These are phyloP conservation scores for Fusarium tupiense DNA, from an alignment of 2,329 filamentous ascomycete genomes.

Conservation along the genomic window DNA sequence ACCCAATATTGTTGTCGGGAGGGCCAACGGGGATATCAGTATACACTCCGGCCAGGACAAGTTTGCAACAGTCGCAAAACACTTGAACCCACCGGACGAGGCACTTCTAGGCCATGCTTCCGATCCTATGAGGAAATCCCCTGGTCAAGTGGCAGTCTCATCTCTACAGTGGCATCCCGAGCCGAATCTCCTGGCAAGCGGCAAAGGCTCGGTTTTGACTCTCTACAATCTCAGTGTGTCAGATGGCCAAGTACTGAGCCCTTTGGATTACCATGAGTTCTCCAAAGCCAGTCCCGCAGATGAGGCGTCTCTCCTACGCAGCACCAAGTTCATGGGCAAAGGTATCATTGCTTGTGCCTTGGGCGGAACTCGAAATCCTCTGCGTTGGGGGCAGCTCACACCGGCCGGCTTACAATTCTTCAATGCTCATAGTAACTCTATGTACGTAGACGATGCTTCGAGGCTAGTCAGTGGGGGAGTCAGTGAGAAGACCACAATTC, in stretches of 20 bases:
- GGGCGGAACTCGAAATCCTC: constrained; percentile 53
- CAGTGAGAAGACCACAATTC: constrained; percentile 52
- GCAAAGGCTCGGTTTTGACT: constrained; percentile 44
- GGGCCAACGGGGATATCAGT: constrained; percentile 60
- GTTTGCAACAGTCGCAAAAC: constrained; percentile 42
- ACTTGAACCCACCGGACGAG: constrained; percentile 27
- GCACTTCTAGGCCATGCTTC: constrained; percentile 6
- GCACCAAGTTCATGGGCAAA: constrained; percentile 57
- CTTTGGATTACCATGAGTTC: constrained; percentile 43
- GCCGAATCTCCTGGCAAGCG: constrained; percentile 44
- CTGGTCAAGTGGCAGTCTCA: constrained; percentile 45
- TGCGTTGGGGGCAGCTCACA: constrained; percentile 58
- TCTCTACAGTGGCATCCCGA: constrained; percentile 49
- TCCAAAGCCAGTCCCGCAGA: constrained; percentile 20
- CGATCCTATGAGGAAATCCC: constrained; percentile 40
- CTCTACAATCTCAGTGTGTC: constrained; percentile 43
- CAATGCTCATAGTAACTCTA: constrained; percentile 47
- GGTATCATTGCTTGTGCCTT: constrained; percentile 58
- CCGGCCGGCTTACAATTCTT: constrained; percentile 56
- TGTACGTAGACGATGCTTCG: constrained; percentile 24
- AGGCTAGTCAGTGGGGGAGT: constrained; percentile 39
- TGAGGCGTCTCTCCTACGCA: constrained; percentile 43
- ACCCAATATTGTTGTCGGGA: constrained; percentile 56
- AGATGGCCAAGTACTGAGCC: constrained; percentile 17
- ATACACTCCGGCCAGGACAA: constrained; percentile 53